Base-by-base conservation (phyloP, 192 early-diverging fungal species). In the Coemansia sp. region DNA sequence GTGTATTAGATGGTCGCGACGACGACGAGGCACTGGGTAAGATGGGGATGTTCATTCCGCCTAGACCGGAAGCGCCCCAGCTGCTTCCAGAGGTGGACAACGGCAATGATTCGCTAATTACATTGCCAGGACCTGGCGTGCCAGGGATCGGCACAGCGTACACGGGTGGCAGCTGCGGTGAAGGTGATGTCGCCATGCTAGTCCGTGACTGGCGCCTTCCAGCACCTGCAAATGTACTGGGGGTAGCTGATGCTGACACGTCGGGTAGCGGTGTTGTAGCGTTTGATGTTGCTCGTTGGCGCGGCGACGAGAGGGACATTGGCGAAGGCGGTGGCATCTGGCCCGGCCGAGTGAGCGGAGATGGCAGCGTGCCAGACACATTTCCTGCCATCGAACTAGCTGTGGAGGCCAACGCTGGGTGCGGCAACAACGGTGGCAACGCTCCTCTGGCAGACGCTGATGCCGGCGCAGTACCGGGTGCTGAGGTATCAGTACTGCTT, bases 81-180 rank as follows among this genome's bases (percentile, higher is more conserved):
- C 74, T 82, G 60, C 70, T 67, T 1, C 64, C 70, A 8, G 65
- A 67, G 15, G 54, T 65, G 2, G 80, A 66, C 25, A 63, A 56
- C 0, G 75, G 53, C 27, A 70, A 50, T 27, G 71, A 66, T 47
- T 82, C 80, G 59, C 74, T 82, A n/a, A 77, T 39, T 15, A 77
- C 66, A 47, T 82, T 82, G 5, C 80, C 80, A 11, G 69, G 67
- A 0, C 80, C 80, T 1, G 80, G 80, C 1, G 75, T 82, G 3
- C 80, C 80, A 12, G 80, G 80, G 39, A 82, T 82, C 19, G 80
- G 75, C 35, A 77, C 75, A 0, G 74, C 75, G 52, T 77, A 77
- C 1, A 72, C 62, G 6, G 80, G 80, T 24, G 67, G 75, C 32
- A 82, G 67, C 43, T 63, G 48, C 3, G 80, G 80, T 41, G 80